Percentiles rank a stretch among this genome's conserved stretches.
Conservation (phyloP, 2,329 filamentous ascomycete species). For the Ophiostoma quercus region DNA sequence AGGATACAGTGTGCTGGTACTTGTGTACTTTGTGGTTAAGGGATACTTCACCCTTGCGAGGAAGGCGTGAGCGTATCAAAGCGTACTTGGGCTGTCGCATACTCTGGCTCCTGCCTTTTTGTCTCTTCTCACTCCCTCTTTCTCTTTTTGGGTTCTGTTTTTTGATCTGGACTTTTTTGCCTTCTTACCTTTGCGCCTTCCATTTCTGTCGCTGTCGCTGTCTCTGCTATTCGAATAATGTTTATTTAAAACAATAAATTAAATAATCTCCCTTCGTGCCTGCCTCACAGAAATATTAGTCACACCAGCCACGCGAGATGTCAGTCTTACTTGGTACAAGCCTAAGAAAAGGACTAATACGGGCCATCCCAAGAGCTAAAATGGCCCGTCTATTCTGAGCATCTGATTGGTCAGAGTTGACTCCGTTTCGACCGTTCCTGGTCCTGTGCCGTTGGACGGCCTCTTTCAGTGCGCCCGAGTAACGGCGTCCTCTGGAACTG, state of each 20-base stretch:
- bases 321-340: background rate
- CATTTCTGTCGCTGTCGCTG: background rate
- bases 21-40: background rate
- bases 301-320: slow-evolving; percentile 13
- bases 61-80: background rate
- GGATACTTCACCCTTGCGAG: background rate
- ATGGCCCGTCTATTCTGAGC: background rate
- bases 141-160: background rate
- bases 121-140: background rate
- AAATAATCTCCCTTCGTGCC: background rate
- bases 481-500: background rate
- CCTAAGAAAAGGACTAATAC: background rate
- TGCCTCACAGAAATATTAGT: background rate
- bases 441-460: background rate
- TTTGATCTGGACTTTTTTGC: background rate
- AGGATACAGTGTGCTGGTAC: background rate
- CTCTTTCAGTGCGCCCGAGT: too few relatives aligned
- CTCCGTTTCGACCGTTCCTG: slow-evolving; percentile 9
- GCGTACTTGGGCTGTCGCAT: background rate
- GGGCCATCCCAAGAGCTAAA: slow-evolving; percentile 9
- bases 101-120: background rate
- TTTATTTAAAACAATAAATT: background rate
- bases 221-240: background rate
- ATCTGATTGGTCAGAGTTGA: background rate
- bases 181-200: background rate